phyloP scores from a whole-genome alignment of 2,329 filamentous ascomycete genomes.

The Taxawa tesnikishii region DNA sequence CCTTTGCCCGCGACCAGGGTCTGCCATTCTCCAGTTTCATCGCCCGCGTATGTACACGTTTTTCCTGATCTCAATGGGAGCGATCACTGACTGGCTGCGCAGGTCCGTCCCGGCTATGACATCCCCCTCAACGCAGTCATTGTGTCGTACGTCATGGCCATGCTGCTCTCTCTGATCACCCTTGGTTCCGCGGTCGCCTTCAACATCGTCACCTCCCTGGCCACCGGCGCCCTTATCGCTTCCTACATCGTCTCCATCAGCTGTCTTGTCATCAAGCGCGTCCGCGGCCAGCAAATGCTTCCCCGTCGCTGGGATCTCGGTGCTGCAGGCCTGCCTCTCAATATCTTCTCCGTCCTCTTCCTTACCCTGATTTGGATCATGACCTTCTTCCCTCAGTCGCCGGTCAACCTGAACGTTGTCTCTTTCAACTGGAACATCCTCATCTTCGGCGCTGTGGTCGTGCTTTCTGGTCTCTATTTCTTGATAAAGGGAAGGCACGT shows the following conservation, averaged over 20 bases:
- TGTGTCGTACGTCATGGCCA: constrained; percentile 11
- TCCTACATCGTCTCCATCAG: constrained; percentile 27
- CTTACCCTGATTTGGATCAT: constrained; percentile 35
- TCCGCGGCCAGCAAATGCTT: constrained; percentile 21
- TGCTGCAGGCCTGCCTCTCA: constrained; percentile 24
- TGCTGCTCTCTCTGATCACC: constrained; percentile 21
- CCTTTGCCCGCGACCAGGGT: constrained; percentile 27
- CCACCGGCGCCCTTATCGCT: constrained; percentile 23
- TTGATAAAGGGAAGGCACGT: constrained; percentile 15
- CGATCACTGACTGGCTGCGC: constrained; percentile 2
- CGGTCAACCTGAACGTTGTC: constrained; percentile 20
- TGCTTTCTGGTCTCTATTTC: constrained; percentile 4
- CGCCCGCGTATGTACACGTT: constrained; percentile 9
- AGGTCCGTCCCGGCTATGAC: constrained; percentile 10
- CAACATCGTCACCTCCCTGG: constrained; percentile 28
- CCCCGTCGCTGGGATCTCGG: constrained; percentile 26
- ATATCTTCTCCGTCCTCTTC: constrained; percentile 24
- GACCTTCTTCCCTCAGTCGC: constrained; percentile 33
- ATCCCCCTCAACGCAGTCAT: constrained; percentile 15
- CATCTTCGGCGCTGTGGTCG: constrained; percentile 22
- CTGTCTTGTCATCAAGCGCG: constrained; percentile 22
- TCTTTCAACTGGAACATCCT: constrained; percentile 41
- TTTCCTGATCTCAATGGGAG: too few species aligned
- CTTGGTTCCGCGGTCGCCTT: constrained; percentile 25
- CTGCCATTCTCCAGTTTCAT: constrained; percentile 16